These are phyloP conservation scores for Populus nigra DNA, from an alignment of 345 rosid species.

Conservation along the genomic window DNA sequence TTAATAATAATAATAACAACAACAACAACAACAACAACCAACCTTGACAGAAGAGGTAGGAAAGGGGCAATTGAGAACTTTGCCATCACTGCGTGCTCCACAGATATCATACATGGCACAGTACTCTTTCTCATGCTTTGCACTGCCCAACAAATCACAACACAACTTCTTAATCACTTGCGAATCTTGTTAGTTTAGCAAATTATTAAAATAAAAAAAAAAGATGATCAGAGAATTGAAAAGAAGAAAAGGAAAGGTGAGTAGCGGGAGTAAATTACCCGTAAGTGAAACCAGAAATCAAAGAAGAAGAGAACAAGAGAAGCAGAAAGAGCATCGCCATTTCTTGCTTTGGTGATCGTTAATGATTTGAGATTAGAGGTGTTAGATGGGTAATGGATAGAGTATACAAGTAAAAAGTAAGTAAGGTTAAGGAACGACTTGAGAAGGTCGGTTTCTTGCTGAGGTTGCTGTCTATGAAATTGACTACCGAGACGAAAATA, in stretches of 20 bases:
- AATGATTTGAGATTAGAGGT: too few relatives aligned
- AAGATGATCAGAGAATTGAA: not conserved
- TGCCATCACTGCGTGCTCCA: constrained; percentile 28
- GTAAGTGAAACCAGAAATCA: not conserved
- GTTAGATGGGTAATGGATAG: too few relatives aligned
- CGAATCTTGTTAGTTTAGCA: too few relatives aligned
- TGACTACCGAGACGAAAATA: too few relatives aligned
- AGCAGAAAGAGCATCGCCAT: not conserved
- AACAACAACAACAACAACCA: not conserved
- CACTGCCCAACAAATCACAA: constrained; percentile 23
- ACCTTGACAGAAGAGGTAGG: constrained; percentile 25
- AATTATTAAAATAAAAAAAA: not conserved
- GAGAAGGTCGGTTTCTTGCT: too few relatives aligned
- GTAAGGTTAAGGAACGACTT: too few relatives aligned
- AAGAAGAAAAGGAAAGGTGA: too few relatives aligned
- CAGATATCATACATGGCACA: constrained; percentile 32
- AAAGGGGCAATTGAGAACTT: constrained; percentile 28
- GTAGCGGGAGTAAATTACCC: too few relatives aligned
- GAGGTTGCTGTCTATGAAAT: too few relatives aligned
- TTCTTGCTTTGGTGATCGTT: too few relatives aligned
- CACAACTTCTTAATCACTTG: constrained; percentile 20
- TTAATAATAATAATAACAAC: not conserved
- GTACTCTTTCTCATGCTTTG: constrained; percentile 17
- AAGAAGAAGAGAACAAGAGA: not conserved
- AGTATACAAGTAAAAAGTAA: too few relatives aligned